These are phyloP conservation scores for Alternaria gaisen DNA, from an alignment of 2,329 filamentous ascomycete species.

Conservation along the genomic window DNA sequence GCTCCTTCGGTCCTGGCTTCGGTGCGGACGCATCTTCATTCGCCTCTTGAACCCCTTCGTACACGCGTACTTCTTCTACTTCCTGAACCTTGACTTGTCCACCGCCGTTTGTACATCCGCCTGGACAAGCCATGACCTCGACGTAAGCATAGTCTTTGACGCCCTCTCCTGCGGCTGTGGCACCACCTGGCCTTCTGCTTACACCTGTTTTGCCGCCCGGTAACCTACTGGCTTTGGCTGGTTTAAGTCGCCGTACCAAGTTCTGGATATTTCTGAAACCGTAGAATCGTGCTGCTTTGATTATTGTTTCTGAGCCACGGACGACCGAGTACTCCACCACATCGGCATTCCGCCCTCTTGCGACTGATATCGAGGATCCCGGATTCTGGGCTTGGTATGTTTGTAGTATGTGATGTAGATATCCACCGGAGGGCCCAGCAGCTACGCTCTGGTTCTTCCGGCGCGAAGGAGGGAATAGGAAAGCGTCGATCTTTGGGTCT, in stretches of 20 bases:
- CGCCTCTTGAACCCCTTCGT: conserved; percentile 35
- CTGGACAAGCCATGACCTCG: conserved; percentile 98
- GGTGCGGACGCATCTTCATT: conserved; percentile 43
- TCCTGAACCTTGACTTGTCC: conserved; percentile 94
- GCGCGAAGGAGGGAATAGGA: conserved; percentile 70
- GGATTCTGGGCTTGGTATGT: conserved; percentile 75
- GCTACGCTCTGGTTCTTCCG: conserved; percentile 57
- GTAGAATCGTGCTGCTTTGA: conserved; percentile 79
- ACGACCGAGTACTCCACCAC: conserved; percentile 84
- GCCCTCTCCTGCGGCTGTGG: conserved; percentile 67
- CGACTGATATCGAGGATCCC: conserved; percentile 74
- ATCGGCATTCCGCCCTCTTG: conserved; percentile 86
- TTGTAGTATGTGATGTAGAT: conserved; percentile 83
- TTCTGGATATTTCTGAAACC: conserved; percentile 99
- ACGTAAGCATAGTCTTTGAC: conserved; percentile 86
- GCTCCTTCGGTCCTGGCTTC: conserved; percentile 77
- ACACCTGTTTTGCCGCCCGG: conserved; percentile 46
- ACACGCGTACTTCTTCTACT: conserved; percentile 58
- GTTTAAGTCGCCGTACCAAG: conserved; percentile 89
- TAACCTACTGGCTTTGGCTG: conserved; percentile 71
- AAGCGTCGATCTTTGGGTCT: conserved; percentile 72
- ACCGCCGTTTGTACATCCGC: conserved; percentile 97
- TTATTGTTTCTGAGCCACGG: conserved; percentile 54
- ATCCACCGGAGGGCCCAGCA: conserved; percentile 86
- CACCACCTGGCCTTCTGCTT: conserved; percentile 73